Percentiles rank a stretch among this genome's conserved stretches.
phyloP scores from a whole-genome alignment of 768 basidiomycete genomes.

The Krasilnikovozyma curviuscula region DNA sequence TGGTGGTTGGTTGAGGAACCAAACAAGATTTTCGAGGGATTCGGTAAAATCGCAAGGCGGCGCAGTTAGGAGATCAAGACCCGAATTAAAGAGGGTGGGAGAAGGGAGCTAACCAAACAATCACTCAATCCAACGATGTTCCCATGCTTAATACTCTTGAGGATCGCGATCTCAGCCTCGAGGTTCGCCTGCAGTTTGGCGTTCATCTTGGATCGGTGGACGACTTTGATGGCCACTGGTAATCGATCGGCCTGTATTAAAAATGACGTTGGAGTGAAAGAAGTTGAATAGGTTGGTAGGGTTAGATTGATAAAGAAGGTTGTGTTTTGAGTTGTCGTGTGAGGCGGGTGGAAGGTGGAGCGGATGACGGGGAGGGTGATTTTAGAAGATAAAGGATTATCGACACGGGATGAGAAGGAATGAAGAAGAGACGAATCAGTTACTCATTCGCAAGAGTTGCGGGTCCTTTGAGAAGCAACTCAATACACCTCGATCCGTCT shows the following conservation, averaged over 20 bases:
- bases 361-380: too few relatives aligned
- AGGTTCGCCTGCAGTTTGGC: slow-evolving; percentile 89
- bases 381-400: too few relatives aligned
- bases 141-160: slow-evolving; percentile 77
- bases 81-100: too few relatives aligned
- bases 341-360: too few relatives aligned
- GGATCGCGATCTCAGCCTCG: slow-evolving; percentile 92
- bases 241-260: slow-evolving; percentile 45
- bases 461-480: not conserved
- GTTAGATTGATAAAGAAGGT: not conserved
- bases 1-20: not conserved
- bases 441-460: not conserved
- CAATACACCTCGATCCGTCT: not conserved
- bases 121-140: slow-evolving; percentile 86
- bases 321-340: not conserved
- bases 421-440: not conserved
- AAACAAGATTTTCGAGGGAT: too few relatives aligned
- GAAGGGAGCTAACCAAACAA: slow-evolving; percentile 47
- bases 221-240: slow-evolving; percentile 83
- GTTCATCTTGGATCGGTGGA: slow-evolving; percentile 67
- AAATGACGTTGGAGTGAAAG: not conserved
- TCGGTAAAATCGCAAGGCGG: too few relatives aligned
- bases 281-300: not conserved
- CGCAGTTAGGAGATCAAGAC: too few relatives aligned
- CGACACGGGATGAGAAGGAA: not conserved